Base-by-base conservation (phyloP, 2,329 filamentous ascomycete species). In the Hymenoscyphus occultus region DNA sequence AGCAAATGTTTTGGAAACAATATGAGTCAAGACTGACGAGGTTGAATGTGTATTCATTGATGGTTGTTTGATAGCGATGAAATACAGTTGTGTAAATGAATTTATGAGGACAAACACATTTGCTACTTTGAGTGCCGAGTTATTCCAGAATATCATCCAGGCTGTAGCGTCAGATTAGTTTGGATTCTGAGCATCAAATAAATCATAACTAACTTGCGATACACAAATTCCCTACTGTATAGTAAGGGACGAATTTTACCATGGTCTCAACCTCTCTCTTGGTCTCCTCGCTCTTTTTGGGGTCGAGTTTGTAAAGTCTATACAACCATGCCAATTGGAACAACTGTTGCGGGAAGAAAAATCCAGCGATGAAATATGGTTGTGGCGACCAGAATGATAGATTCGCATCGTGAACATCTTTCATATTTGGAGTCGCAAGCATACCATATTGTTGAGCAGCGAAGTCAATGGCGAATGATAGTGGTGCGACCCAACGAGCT, bases 81-180 rank as follows among this genome's bases (percentile, higher is more conserved):
- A 87, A 71, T 77, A 81, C 2, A 87, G 76, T 71, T 87, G 84
- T 1, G 80, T 76, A 39, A 84, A 67, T 16, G 82, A 83, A 71
- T 87, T 87, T 73, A 84, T 75, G 22, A 82, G 73, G 54, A 87
- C 84, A 69, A 86, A 86, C 39, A 84, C 68, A 69, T 87, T 85
- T 32, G 82, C 77, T 0, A 79, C 79, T 63, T 81, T 79, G 5
- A 87, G 78, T 28, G 80, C 72, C 2, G 80, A 78, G 1, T 78
- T 69, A 69, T 87, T 86, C 84, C 84, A 87, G 77, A 86, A 86
- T 69, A 87, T 80, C 84, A 87, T 86, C 84, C 84, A 86, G 3
- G 80, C 79, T 80, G 61, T 39, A 12, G 3, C 57, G 3, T 13
- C 6, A 7, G n/a, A 51, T 51, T 16, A 51, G 19, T 51, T 22